phyloP scores from a whole-genome alignment of 1,284 basidiomycete genomes.

The Pterula multifida region DNA sequence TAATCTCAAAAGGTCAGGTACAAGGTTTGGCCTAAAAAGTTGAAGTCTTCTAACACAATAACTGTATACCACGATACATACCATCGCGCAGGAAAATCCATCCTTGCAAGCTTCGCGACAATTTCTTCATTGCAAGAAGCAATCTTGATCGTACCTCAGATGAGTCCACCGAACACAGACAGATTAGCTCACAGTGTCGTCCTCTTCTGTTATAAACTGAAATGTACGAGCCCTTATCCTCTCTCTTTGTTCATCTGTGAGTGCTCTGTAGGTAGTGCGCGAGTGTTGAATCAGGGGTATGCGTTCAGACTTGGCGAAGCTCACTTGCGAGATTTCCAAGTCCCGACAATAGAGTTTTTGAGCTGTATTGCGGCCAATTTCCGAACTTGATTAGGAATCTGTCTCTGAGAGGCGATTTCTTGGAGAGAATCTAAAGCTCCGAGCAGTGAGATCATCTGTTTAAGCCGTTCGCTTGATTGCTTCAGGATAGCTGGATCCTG shows the following conservation, averaged over 20 bases:
- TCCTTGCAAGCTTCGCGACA: conserved; percentile 56
- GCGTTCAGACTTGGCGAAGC: conserved; percentile 9
- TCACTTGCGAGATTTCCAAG: conserved; percentile 66
- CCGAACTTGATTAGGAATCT: conserved; percentile 49
- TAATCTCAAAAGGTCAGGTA: conserved; percentile 41
- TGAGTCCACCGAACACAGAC: conserved; percentile 5
- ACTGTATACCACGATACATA: conserved; percentile 17
- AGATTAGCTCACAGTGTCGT: conserved; percentile 47
- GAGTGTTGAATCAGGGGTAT: background rate
- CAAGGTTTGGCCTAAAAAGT: conserved; percentile 43
- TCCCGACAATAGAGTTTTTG: conserved; percentile 55
- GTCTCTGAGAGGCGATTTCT: conserved; percentile 50
- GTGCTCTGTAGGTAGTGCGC: conserved; percentile 30
- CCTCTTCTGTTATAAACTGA: conserved; percentile 54
- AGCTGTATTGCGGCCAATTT: conserved; percentile 74
- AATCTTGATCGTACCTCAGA: conserved; percentile 33
- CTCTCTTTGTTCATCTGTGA: conserved; percentile 49
- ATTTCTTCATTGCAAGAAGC: conserved; percentile 61
- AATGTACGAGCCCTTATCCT: conserved; percentile 50
- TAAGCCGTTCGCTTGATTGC: conserved; percentile 48
- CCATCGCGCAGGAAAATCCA: conserved; percentile 63
- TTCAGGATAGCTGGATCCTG: conserved; percentile 52
- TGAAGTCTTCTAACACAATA: conserved; percentile 1
- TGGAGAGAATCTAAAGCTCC: conserved; percentile 62
- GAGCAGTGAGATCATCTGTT: conserved; percentile 49